A percentile compares a stretch with the other conserved stretches of the same genome.
Conservation (phyloP, 78 protist species). For the Ministeria vibrans region DNA sequence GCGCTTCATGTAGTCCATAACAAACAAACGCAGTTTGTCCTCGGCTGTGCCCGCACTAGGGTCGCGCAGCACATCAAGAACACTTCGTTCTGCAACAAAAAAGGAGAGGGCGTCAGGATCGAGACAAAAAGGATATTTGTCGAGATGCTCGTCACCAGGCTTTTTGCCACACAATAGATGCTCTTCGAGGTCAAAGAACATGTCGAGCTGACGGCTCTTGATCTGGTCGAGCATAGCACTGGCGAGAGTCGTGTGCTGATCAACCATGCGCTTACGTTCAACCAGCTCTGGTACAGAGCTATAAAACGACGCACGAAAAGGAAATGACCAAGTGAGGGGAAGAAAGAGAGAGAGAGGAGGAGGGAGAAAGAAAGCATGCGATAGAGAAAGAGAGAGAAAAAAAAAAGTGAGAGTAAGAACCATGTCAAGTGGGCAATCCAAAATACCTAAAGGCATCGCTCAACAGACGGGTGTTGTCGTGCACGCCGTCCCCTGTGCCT, state of each 20-base stretch:
- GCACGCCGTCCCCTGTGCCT: not conserved
- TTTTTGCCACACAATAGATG: not conserved
- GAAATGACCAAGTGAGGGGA: not conserved
- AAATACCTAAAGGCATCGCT: not conserved
- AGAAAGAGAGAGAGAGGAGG: not conserved
- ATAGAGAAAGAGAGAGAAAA: not conserved
- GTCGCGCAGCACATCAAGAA: not conserved
- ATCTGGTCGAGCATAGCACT: slow-evolving; percentile 53
- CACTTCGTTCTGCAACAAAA: not conserved
- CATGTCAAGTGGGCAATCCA: not conserved
- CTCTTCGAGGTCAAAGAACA: slow-evolving; percentile 36
- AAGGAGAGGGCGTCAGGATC: not conserved
- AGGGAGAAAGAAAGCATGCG: not conserved
- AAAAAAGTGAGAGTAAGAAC: not conserved
- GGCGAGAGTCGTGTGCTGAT: slow-evolving; percentile 71
- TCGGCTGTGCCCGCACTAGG: slow-evolving; percentile 37
- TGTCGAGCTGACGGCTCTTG: slow-evolving; percentile 51
- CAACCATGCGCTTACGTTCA: slow-evolving; percentile 50
- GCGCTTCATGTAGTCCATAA: slow-evolving; percentile 37
- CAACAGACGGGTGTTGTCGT: not conserved
- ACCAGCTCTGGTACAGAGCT: not conserved
- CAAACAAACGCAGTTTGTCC: slow-evolving; percentile 62
- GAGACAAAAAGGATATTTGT: not conserved
- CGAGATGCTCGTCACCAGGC: not conserved
- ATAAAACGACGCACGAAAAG: not conserved